Conservation (phyloP, 2,329 filamentous ascomycete species). For the Metarhizium rileyi region DNA sequence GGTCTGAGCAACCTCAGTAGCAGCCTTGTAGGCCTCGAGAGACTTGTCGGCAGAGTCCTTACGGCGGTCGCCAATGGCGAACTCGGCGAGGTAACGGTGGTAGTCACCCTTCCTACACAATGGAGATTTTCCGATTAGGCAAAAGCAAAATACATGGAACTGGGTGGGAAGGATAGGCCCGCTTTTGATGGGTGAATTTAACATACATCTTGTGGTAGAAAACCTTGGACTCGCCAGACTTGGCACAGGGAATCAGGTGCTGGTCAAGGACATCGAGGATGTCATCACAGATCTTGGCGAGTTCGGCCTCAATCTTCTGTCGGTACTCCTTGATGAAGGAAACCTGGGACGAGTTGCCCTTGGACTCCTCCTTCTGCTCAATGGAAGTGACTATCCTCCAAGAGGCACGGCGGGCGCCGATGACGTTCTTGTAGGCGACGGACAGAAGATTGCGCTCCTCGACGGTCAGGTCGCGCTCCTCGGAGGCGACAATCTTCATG, state of each 20-base stretch:
- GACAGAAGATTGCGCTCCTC: constrained; percentile 97
- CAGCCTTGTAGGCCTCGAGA: constrained; percentile 92
- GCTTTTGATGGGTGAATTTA: constrained; percentile 21
- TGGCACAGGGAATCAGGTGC: constrained; percentile 87
- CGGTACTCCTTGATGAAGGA: constrained; percentile 94
- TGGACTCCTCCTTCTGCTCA: constrained; percentile 99
- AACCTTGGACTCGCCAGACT: constrained; percentile 96
- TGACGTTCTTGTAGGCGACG: constrained; percentile 98
- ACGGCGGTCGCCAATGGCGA: constrained; percentile 87
- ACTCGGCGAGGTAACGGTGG: constrained; percentile 97
- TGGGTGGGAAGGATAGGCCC: background rate
- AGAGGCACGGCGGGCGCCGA: constrained; percentile 89
- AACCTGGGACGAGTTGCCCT: constrained; percentile 91
- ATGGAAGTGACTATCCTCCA: constrained; percentile 98
- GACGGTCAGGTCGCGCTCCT: constrained; percentile 73
- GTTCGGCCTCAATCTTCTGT: constrained; percentile 94
- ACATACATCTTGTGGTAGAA: constrained; percentile 98
- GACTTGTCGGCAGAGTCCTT: constrained; percentile 91
- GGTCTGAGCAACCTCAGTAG: constrained; percentile 95
- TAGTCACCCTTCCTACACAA: constrained; percentile 88
- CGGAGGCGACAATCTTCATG: constrained; percentile 96
- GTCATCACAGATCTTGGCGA: constrained; percentile 96
- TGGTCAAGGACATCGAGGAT: constrained; percentile 91
- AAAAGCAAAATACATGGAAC: background rate
- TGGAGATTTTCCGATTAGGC: background rate